phyloP scores from a whole-genome alignment of 164 flowering plant species.

The Liriodendron chinense region DNA sequence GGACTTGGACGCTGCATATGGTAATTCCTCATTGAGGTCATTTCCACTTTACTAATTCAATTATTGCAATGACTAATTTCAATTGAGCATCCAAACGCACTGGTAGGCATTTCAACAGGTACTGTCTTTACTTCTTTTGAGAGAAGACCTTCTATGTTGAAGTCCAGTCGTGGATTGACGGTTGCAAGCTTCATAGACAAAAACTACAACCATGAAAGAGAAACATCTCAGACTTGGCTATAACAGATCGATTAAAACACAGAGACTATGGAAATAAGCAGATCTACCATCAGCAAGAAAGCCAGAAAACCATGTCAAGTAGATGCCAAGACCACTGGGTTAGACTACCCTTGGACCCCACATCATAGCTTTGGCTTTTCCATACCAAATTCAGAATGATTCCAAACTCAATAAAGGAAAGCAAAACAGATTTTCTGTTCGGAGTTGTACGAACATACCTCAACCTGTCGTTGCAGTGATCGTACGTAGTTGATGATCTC shows the following conservation, averaged over 20 bases:
- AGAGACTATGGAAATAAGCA: background rate
- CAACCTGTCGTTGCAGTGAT: conserved; percentile 92
- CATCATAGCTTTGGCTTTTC: background rate
- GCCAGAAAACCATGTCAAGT: too few relatives aligned
- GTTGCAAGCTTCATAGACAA: conserved; percentile 96
- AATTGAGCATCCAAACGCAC: too few relatives aligned
- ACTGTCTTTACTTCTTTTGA: conserved; percentile 55
- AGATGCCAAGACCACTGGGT: background rate
- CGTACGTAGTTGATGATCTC: conserved; percentile 97
- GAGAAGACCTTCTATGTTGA: conserved; percentile 71
- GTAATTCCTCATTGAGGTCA: conserved; percentile 25
- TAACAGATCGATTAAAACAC: background rate
- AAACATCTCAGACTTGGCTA: background rate
- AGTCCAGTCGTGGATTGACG: conserved; percentile 77
- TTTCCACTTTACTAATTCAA: background rate
- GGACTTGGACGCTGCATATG: conserved; percentile 35
- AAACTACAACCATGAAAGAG: conserved; percentile 45
- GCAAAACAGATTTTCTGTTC: background rate
- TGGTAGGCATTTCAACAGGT: background rate
- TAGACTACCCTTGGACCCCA: background rate
- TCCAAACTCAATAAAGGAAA: background rate
- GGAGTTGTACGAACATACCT: conserved; percentile 42
- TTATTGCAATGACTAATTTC: background rate
- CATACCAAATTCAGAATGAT: background rate
- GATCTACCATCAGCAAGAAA: background rate